phyloP scores from a whole-genome alignment of 1,139 yeast species.

The Suhomyces bolitotheri region DNA sequence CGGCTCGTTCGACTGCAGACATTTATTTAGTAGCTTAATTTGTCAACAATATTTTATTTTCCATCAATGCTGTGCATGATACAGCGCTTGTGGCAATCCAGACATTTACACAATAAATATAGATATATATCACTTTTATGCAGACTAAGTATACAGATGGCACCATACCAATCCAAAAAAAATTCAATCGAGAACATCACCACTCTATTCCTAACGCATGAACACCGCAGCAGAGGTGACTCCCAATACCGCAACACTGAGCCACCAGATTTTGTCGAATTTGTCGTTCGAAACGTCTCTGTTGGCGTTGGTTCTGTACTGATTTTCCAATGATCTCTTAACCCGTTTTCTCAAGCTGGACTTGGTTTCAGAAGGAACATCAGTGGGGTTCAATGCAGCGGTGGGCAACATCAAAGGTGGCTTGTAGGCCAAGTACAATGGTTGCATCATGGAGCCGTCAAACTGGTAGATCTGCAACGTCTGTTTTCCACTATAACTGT shows the following conservation, averaged over 20 bases:
- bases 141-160: too few relatives aligned
- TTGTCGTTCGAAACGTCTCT: constrained; percentile 41
- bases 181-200: too few relatives aligned
- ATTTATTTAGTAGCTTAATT: too few relatives aligned
- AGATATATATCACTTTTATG: too few relatives aligned
- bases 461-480: constrained; percentile 72
- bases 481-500: constrained; percentile 80
- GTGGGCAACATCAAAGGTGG: constrained; percentile 98
- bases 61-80: too few relatives aligned
- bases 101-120: too few relatives aligned
- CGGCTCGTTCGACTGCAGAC: too few relatives aligned
- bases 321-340: constrained; percentile 76
- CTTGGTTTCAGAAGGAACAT: constrained; percentile 38
- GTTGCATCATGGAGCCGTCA: constrained; percentile 84
- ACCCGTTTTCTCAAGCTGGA: constrained; percentile 49
- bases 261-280: constrained; percentile 51
- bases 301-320: constrained; percentile 74
- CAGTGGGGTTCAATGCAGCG: constrained; percentile 82
- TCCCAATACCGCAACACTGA: constrained; percentile 33
- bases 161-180: too few relatives aligned
- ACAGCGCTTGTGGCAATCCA: too few relatives aligned
- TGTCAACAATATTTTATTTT: too few relatives aligned
- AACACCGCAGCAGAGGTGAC: constrained; percentile 20
- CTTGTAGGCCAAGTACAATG: constrained; percentile 83
- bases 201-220: constrained; percentile 16